These are phyloP conservation scores for Pyrus betulifolia DNA, from an alignment of 306 rosid species.

Conservation along the genomic window DNA sequence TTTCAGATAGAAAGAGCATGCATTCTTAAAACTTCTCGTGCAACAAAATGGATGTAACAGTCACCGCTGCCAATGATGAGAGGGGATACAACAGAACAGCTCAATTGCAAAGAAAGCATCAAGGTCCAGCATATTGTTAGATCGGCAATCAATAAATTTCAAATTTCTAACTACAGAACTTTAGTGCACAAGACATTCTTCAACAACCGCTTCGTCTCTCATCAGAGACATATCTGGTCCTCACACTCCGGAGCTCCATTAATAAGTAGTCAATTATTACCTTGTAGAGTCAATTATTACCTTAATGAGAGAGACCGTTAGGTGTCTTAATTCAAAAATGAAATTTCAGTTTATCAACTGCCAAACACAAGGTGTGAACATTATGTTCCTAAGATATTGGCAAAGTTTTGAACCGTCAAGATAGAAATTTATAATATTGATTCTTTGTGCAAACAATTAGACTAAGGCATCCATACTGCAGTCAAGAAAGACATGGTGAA, in stretches of 20 bases:
- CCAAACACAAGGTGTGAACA: not conserved
- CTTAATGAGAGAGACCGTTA: not conserved
- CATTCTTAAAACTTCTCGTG: not conserved
- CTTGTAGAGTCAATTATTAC: not conserved
- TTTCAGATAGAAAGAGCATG: not conserved
- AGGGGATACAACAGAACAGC: not conserved
- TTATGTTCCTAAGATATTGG: not conserved
- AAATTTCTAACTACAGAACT: not conserved
- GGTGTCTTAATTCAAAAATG: not conserved
- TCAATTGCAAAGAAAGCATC: not conserved
- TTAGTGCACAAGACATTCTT: not conserved
- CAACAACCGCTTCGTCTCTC: not conserved
- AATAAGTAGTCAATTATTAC: not conserved
- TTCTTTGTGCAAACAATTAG: not conserved
- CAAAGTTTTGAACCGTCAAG: not conserved
- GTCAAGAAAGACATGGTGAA: not conserved
- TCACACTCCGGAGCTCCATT: not conserved
- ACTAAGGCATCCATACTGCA: too few relatives aligned
- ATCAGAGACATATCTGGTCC: not conserved
- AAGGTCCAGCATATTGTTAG: not conserved
- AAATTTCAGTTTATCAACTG: not conserved
- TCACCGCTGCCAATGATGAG: not conserved
- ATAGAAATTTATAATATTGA: not conserved
- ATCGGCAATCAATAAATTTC: not conserved
- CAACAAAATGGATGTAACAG: not conserved